Percentiles rank a stretch among this genome's conserved stretches.
phyloP scores from a whole-genome alignment of 805 yeast genomes.

The Ogataea wickerhamii region DNA sequence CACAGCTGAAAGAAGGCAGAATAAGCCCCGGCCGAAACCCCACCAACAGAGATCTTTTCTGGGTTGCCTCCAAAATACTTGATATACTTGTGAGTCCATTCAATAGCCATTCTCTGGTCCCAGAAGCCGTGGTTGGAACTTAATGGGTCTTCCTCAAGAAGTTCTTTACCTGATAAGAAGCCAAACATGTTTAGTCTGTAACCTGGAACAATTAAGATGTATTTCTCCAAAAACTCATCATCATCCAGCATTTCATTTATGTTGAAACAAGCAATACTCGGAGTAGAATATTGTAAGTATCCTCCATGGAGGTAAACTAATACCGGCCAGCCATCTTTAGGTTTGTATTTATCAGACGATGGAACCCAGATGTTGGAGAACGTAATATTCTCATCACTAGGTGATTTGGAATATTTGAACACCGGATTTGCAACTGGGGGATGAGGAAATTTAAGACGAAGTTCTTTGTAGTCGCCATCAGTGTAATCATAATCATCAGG shows the following conservation, averaged over 20 bases:
- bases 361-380: constrained; percentile 40
- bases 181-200: constrained; percentile 41
- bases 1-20: constrained; percentile 40
- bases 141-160: constrained; percentile 31
- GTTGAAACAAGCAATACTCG: constrained; percentile 24
- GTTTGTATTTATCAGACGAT: constrained; percentile 28
- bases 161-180: constrained; percentile 36
- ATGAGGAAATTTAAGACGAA: constrained; percentile 38
- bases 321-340: constrained; percentile 42
- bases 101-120: constrained; percentile 45
- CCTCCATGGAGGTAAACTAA: constrained; percentile 42
- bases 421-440: constrained; percentile 32
- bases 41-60: constrained; percentile 39
- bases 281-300: constrained; percentile 36
- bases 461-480: constrained; percentile 36
- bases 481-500: constrained; percentile 36
- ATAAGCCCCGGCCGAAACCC: constrained; percentile 46
- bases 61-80: constrained; percentile 46
- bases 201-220: constrained; percentile 36
- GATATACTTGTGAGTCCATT: constrained; percentile 44
- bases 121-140: constrained; percentile 38
- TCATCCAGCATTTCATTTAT: constrained; percentile 25
- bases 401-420: constrained; percentile 22
- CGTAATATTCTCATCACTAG: constrained; percentile 33
- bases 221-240: constrained; percentile 30